phyloP scores from a whole-genome alignment of 495 filamentous ascomycete species.

The Aspergillus hancockii region DNA sequence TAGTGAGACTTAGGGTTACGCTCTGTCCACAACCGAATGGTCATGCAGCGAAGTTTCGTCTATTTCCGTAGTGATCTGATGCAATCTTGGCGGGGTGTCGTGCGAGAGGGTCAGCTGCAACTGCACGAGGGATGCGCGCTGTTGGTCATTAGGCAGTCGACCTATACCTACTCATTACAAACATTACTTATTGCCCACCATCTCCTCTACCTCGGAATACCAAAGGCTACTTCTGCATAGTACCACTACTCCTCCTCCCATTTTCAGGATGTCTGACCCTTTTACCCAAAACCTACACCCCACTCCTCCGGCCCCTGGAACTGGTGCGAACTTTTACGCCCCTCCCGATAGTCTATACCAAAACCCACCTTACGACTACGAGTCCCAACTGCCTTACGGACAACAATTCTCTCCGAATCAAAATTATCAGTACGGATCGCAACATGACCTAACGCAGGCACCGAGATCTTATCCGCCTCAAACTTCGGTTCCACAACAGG shows the following conservation, averaged over 20 bases:
- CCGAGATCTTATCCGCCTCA: slow-evolving; percentile 10
- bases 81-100: slow-evolving; percentile 7
- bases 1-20: too few relatives aligned
- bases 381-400: slow-evolving; percentile 11
- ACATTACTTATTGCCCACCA: background rate
- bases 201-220: background rate
- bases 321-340: slow-evolving; percentile 12
- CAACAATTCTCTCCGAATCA: slow-evolving; percentile 9
- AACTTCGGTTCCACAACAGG: background rate
- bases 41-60: too few relatives aligned
- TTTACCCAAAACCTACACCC: slow-evolving; percentile 6
- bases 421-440: slow-evolving; percentile 12
- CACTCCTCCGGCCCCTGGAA: slow-evolving; percentile 4
- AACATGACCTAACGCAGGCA: slow-evolving; percentile 13
- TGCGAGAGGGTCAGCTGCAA: slow-evolving; percentile 20
- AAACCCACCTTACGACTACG: slow-evolving; percentile 19
- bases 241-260: background rate
- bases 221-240: background rate
- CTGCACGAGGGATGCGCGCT: background rate
- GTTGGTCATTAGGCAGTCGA: background rate
- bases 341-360: slow-evolving; percentile 19
- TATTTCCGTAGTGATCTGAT: too few relatives aligned
- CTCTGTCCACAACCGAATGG: too few relatives aligned
- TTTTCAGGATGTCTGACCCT: slow-evolving; percentile 19
- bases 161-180: too few relatives aligned